Evolutionary conservation across 257 asterid genomes (phyloP), one percentile per base, ranked within the genome.

Genomic region (Cruciata laevipes): DNA sequence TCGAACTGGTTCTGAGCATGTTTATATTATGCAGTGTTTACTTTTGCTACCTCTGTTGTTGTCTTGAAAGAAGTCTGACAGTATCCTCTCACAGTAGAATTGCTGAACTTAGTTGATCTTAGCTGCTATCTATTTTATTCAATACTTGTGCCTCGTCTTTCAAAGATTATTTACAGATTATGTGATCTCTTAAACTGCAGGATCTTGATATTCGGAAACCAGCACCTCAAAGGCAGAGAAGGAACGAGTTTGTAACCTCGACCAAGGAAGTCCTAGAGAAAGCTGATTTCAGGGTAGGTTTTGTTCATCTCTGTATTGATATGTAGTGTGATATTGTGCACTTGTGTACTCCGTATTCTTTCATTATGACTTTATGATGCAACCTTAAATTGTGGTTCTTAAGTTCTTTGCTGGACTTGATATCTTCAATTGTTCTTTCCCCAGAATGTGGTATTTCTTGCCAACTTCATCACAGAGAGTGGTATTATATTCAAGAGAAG

Each of bases 201-300:
- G 98, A 89, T 79, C 96, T 94, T 72, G 96, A 94, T 82, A 79
- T 89, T 80, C 81, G 69, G 61, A 84, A 77, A 77, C 90, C 91
- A 58, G 96, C 86, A 57, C 87, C 78, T 60, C 90, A 82, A 35
- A 87, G 76, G 76, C 87, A 89, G 44, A 87, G 59, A 77, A 82
- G 96, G 81, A 3, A 4, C 3, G 91, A 83, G 76, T 88, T 94
- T 80, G 86, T 82, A 83, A 87, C 95, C 7, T 84, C 96, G 3
- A 85, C 99, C 4, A 73, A 78, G 68, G 99, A 94, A 83, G 98
- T 87, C 66, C 67, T 94, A 59, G 75, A 60, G 53, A 82, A 89
- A 76, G 96, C 99, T 71, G 99, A 94, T 86, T 94, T 94, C 88
- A 85, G 99, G 98, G 99, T 94, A 66, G 8, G 86, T 30, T 30